These are phyloP conservation scores for Marasmius tenuissimus DNA, from an alignment of 1,284 basidiomycete genomes.

Conservation along the genomic window DNA sequence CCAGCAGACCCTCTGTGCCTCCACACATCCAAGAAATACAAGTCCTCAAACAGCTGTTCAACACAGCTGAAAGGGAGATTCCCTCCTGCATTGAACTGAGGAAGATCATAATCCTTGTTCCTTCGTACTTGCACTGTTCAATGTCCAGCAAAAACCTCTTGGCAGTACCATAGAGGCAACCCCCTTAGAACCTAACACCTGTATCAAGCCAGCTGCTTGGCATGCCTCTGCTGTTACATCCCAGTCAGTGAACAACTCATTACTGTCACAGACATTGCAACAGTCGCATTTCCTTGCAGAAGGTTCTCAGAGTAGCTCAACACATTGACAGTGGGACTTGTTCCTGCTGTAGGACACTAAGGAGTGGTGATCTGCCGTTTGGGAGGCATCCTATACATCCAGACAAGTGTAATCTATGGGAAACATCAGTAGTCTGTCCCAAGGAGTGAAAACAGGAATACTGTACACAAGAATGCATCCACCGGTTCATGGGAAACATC, in stretches of 20 bases:
- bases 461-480: not conserved
- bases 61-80: not conserved
- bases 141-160: not conserved
- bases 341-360: not conserved
- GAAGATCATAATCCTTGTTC: not conserved
- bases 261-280: not conserved
- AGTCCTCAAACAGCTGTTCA: slow-evolving; percentile 3
- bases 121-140: not conserved
- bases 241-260: not conserved
- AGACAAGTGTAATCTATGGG: not conserved
- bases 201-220: not conserved
- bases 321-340: not conserved
- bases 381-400: no score
- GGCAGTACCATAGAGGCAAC: not conserved
- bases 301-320: not conserved
- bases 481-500: no score
- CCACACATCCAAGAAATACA: slow-evolving; percentile 1
- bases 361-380: no score
- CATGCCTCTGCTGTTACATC: not conserved
- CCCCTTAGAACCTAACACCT: not conserved
- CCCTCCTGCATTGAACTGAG: slow-evolving; percentile 3
- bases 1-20: not conserved
- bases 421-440: not conserved
- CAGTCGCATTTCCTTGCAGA: not conserved
- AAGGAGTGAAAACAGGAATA: no score